Conservation (phyloP, 2,329 filamentous ascomycete genomes). For the Huntiella decipiens region DNA sequence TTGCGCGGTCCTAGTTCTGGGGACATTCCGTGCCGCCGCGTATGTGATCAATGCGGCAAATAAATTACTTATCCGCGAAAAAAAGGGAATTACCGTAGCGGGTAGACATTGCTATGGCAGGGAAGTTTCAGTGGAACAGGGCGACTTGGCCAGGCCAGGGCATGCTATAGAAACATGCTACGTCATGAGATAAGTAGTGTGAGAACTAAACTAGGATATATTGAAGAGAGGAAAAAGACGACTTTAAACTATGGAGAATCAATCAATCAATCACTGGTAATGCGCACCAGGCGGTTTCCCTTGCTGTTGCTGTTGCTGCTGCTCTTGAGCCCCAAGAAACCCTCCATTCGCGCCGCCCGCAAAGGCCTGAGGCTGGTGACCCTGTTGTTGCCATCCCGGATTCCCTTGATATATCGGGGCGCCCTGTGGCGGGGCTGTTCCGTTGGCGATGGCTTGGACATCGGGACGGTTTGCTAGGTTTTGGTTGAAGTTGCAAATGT, state of each 20-base stretch:
- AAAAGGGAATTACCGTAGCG: too few relatives aligned
- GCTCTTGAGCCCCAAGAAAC: not conserved
- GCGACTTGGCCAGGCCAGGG: too few relatives aligned
- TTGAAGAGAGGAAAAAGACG: too few relatives aligned
- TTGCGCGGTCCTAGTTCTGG: too few relatives aligned
- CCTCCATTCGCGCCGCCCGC: not conserved
- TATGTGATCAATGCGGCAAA: too few relatives aligned
- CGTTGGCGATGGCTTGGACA: conserved; percentile 31
- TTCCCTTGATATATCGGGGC: conserved; percentile 7
- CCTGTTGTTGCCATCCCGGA: conserved; percentile 18
- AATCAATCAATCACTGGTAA: conserved; percentile 4
- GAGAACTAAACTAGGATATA: too few relatives aligned
- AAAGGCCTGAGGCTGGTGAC: conserved; percentile 11
- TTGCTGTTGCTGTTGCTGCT: not conserved
- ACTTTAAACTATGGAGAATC: not conserved
- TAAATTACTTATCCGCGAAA: too few relatives aligned
- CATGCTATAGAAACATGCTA: too few relatives aligned
- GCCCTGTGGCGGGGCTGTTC: conserved; percentile 16
- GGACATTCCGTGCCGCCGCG: too few relatives aligned
- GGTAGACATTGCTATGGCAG: too few relatives aligned
- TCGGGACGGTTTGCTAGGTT: conserved; percentile 39
- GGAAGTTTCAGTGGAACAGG: too few relatives aligned
- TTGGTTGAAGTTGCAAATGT: conserved; percentile 60
- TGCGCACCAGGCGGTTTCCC: conserved; percentile 4
- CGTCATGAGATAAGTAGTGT: too few relatives aligned